Base-by-base conservation (phyloP, 164 flowering plant species). In the Vitis riparia region DNA sequence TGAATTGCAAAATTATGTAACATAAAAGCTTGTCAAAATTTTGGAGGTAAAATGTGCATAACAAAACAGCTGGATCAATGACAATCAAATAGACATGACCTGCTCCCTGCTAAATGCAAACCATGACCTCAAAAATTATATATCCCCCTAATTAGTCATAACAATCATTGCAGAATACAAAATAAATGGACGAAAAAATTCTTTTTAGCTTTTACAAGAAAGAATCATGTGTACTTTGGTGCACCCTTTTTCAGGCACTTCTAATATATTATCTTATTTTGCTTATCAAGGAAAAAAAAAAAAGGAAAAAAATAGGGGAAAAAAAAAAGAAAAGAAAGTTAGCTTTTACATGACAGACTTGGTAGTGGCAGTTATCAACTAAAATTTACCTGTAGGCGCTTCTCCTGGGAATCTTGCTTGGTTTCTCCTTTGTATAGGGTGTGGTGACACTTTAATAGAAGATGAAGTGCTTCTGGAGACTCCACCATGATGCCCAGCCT, bases 381-480 rank as follows among this genome's bases (percentile, higher is more conserved):
- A 14, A 15, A 67, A 58, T n/a, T 74, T 77, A 81, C 87, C 86
- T 51, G 73, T 63, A 60, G 68, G 59, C 32, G 68, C 79, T 69
- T 77, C 74, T 47, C 72, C 73, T 4, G 37, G 51, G 16, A 61
- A n/a, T 57, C 29, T 62, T 15, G 70, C 66, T 64, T 67, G 77
- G 66, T 62, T 76, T 82, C 98, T 87, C 73, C 85, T 80, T 77
- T 86, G 97, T 51, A 76, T 30, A 66, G 81, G 77, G 61, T 68
- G 86, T 32, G 58, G 84, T 30, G 75, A 78, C 15, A 88, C 57
- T 72, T 79, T 85, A 29, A 81, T 49, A 67, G 80, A 76, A 50
- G 84, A 51, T 37, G 14, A 65, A 58, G 68, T 61, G 27, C 71
- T 50, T 66, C 67, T 55, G 1, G 75, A 49, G 11, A 29, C 65